phyloP scores from a whole-genome alignment of 495 filamentous ascomycete species.

The Aspergillus asperescens region DNA sequence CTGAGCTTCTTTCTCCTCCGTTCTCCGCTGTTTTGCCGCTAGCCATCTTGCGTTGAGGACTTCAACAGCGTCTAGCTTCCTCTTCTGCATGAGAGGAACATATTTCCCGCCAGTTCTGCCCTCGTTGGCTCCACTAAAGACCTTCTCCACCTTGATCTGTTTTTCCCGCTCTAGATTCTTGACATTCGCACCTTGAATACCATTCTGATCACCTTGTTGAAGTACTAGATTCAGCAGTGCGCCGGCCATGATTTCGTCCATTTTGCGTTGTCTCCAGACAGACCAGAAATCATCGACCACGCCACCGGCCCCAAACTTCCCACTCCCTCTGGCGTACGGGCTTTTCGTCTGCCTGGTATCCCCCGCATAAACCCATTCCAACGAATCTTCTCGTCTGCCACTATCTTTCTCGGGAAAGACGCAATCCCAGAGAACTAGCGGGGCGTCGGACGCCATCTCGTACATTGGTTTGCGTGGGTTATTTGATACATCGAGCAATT shows the following conservation, averaged over 20 bases:
- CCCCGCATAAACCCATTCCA: constrained; percentile 76
- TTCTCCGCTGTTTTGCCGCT: constrained; percentile 57
- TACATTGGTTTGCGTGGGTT: constrained; percentile 74
- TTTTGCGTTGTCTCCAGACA: constrained; percentile 75
- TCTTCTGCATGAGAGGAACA: constrained; percentile 61
- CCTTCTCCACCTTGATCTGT: constrained; percentile 46
- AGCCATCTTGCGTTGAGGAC: constrained; percentile 75
- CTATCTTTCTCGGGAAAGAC: constrained; percentile 64
- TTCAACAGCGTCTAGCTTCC: constrained; percentile 56
- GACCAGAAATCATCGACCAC: constrained; percentile 73
- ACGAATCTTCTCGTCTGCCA: constrained; percentile 50
- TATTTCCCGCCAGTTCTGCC: constrained; percentile 61
- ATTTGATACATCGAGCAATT: constrained; percentile 64
- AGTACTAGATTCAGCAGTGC: constrained; percentile 60
- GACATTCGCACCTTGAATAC: constrained; percentile 22
- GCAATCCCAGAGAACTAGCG: constrained; percentile 93
- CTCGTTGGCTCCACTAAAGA: constrained; percentile 66
- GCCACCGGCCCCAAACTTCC: constrained; percentile 59
- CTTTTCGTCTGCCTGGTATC: constrained; percentile 40
- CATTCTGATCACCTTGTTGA: constrained; percentile 41
- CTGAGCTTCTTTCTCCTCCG: constrained; percentile 10
- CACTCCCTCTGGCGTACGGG: constrained; percentile 33
- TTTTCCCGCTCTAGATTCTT: constrained; percentile 23
- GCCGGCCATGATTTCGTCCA: constrained; percentile 77
- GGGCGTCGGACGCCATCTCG: constrained; percentile 81